These are phyloP conservation scores for Curvularia sp. DNA, from an alignment of 2,329 filamentous ascomycete species.

Conservation along the genomic window DNA sequence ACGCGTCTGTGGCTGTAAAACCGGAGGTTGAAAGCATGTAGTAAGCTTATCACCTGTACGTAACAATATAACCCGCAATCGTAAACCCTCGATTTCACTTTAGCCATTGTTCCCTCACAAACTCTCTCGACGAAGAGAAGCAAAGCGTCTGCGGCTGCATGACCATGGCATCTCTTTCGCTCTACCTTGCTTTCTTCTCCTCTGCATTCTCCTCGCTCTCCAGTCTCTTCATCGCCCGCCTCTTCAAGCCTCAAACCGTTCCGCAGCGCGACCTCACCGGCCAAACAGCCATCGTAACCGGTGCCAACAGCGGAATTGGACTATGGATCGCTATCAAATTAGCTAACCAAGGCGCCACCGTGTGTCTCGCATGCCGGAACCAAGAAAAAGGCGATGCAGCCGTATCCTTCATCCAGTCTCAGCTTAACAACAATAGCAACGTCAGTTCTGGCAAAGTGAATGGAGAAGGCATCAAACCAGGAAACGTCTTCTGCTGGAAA, in stretches of 20 bases:
- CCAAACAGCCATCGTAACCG: slow-evolving; percentile 59
- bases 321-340: slow-evolving; percentile 35
- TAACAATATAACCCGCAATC: background rate
- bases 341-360: slow-evolving; percentile 23
- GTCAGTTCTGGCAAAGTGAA: background rate
- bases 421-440: slow-evolving; percentile 1
- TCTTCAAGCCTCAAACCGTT: slow-evolving; percentile 19
- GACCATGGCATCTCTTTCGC: slow-evolving; percentile 7
- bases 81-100: background rate
- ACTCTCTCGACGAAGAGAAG: background rate
- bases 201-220: slow-evolving; percentile 15
- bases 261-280: slow-evolving; percentile 43
- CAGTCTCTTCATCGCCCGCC: slow-evolving; percentile 17
- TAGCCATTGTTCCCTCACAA: background rate
- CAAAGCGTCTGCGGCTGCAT: background rate
- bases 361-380: slow-evolving; percentile 27
- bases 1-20: background rate
- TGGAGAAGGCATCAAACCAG: background rate
- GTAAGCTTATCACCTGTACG: background rate
- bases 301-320: slow-evolving; percentile 60
- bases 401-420: slow-evolving; percentile 10
- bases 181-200: slow-evolving; percentile 15
- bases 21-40: background rate
- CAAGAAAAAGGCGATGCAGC: slow-evolving; percentile 20
- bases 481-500: slow-evolving; percentile 16